Evolutionary conservation across 179 eudicot species (phyloP).

Genomic region (Gypsophila paniculata): DNA sequence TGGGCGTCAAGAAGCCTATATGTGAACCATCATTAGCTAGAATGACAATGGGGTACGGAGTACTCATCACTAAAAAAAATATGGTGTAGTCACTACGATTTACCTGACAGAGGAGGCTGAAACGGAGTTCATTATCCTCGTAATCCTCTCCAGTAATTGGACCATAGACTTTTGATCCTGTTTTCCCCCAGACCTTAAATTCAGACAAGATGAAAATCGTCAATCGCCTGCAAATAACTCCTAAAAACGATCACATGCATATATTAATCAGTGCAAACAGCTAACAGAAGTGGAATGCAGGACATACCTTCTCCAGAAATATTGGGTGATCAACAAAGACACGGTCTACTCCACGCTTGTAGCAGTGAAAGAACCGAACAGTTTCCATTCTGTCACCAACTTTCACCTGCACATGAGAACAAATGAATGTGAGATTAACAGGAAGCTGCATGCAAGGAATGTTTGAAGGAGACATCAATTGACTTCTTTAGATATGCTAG

Average conservation of each 20-base stretch:
- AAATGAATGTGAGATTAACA: constrained; percentile 1
- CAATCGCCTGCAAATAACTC: neutral
- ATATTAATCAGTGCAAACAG: neutral
- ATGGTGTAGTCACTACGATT: too few relatives aligned
- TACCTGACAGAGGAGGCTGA: constrained; percentile 77
- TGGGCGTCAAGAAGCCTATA: neutral
- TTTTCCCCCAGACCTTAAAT: constrained; percentile 85
- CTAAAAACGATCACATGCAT: neutral
- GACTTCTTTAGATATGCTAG: constrained; percentile 5
- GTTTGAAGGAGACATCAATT: neutral
- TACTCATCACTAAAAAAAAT: too few relatives aligned
- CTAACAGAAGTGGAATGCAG: neutral
- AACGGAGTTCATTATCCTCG: constrained; percentile 70
- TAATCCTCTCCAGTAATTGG: constrained; percentile 75
- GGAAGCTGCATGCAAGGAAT: neutral
- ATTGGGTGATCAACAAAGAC: constrained; percentile 88
- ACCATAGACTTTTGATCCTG: constrained; percentile 82
- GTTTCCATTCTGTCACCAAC: constrained; percentile 56
- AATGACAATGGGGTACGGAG: neutral
- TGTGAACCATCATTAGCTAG: neutral
- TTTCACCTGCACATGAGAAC: constrained; percentile 41
- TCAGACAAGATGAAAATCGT: neutral
- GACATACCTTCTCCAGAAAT: constrained; percentile 67
- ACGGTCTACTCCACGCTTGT: constrained; percentile 91
- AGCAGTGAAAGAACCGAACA: constrained; percentile 79